Evolutionary conservation across 2,329 filamentous ascomycete genomes (phyloP).

Genomic region (Cytospora paraplurivora): DNA sequence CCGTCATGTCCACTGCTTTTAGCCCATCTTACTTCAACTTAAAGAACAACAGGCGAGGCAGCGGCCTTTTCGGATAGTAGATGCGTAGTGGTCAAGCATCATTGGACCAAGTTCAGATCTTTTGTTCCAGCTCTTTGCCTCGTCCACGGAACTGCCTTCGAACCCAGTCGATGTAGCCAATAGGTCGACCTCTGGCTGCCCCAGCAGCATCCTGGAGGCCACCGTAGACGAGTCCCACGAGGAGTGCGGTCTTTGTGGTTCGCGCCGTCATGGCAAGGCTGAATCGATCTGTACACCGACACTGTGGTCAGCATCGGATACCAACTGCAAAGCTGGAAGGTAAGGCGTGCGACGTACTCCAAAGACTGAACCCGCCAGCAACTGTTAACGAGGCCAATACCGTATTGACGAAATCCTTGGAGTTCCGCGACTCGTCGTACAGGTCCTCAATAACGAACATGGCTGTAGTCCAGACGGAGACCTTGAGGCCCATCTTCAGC

Average conservation of each 20-base stretch:
- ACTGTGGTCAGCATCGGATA: slow-evolving; percentile 16
- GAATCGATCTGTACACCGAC: slow-evolving; percentile 65
- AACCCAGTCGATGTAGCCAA: slow-evolving; percentile 74
- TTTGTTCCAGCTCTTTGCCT: slow-evolving; percentile 30
- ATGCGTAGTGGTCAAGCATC: not conserved
- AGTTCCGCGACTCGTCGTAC: slow-evolving; percentile 71
- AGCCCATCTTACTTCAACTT: too few species aligned
- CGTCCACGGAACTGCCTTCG: slow-evolving; percentile 46
- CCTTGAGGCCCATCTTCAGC: slow-evolving; percentile 68
- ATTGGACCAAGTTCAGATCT: slow-evolving; percentile 26
- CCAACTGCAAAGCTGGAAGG: slow-evolving; percentile 7
- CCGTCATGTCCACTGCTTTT: too few species aligned
- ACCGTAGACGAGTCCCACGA: slow-evolving; percentile 79
- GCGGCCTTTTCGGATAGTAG: not conserved
- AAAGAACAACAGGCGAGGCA: not conserved
- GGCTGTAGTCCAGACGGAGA: slow-evolving; percentile 71
- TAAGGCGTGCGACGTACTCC: slow-evolving; percentile 61
- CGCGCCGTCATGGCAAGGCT: slow-evolving; percentile 74
- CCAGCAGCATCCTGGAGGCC: slow-evolving; percentile 76
- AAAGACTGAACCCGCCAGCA: slow-evolving; percentile 82
- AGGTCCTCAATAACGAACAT: slow-evolving; percentile 85
- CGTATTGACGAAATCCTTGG: slow-evolving; percentile 78
- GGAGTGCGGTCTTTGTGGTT: slow-evolving; percentile 77
- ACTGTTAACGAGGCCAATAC: slow-evolving; percentile 81
- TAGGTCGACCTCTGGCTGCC: slow-evolving; percentile 67